Percentiles rank a stretch among this genome's conserved stretches.
Evolutionary conservation across 2,329 filamentous ascomycete genomes (phyloP).

Genomic region (Cercospora sp.): DNA sequence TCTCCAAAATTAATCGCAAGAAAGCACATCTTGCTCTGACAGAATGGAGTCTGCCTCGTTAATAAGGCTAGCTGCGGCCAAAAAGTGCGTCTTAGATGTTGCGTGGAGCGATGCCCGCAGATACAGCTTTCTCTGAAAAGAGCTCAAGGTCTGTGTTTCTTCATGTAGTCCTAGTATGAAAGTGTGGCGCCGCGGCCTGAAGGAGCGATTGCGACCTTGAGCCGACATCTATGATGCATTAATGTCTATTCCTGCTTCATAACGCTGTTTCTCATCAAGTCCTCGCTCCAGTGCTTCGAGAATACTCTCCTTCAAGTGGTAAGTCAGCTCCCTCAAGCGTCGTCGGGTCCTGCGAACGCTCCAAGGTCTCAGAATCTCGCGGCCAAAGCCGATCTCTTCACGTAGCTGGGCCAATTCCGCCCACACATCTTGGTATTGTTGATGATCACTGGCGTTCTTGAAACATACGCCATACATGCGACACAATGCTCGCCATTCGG

Average conservation of each 20-base stretch:
- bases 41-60: too few relatives aligned
- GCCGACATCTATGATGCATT: neutral
- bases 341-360: neutral
- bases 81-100: too few relatives aligned
- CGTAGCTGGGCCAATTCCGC: neutral
- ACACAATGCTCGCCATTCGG: conserved; percentile 9
- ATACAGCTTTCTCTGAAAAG: too few relatives aligned
- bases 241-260: neutral
- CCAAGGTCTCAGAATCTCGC: neutral
- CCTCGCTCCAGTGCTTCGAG: conserved; percentile 6
- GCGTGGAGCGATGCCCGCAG: too few relatives aligned
- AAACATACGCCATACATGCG: conserved; percentile 8
- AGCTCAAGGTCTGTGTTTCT: too few relatives aligned
- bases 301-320: neutral
- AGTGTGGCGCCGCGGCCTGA: neutral
- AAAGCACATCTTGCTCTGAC: too few relatives aligned
- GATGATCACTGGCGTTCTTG: neutral
- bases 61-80: too few relatives aligned
- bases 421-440: neutral
- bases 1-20: too few relatives aligned
- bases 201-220: neutral
- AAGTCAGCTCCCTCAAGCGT: neutral
- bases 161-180: too few relatives aligned
- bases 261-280: neutral
- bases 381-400: neutral